A percentile compares a stretch with the other conserved stretches of the same genome.
These are phyloP conservation scores for Saturnispora bothae DNA, from an alignment of 805 yeast species.

Conservation along the genomic window DNA sequence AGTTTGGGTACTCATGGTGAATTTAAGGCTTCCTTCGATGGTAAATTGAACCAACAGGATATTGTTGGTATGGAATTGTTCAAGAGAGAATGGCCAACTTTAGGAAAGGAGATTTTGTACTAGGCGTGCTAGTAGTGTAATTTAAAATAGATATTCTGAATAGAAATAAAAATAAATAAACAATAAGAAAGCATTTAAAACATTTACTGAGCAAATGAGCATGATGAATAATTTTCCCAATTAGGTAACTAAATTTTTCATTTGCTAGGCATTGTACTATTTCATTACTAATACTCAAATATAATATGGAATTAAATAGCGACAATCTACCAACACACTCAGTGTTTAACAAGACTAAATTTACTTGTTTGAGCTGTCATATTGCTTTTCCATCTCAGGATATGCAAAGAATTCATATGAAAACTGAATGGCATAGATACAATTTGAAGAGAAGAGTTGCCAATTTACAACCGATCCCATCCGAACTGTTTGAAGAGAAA, in stretches of 20 bases:
- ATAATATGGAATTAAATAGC: background rate
- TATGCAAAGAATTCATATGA: slow-evolving; percentile 87
- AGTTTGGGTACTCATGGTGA: slow-evolving; percentile 97
- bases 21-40: slow-evolving; percentile 92
- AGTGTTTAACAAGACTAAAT: slow-evolving; percentile 11
- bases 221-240: background rate
- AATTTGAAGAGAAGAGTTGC: slow-evolving; percentile 91
- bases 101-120: slow-evolving; percentile 7
- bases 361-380: slow-evolving; percentile 84
- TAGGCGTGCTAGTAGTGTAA: background rate
- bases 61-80: slow-evolving; percentile 87
- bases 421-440: slow-evolving; percentile 96
- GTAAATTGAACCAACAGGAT: slow-evolving; percentile 83
- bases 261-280: background rate
- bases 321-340: slow-evolving; percentile 9
- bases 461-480: slow-evolving; percentile 51
- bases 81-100: slow-evolving; percentile 86
- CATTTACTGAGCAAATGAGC: background rate
- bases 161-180: background rate
- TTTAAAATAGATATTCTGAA: background rate
- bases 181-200: background rate
- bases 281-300: too few relatives aligned
- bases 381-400: slow-evolving; percentile 75
- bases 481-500: slow-evolving; percentile 22
- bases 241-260: background rate